Conservation (phyloP, 345 rosid genomes). For the Gossypium arboreum region DNA sequence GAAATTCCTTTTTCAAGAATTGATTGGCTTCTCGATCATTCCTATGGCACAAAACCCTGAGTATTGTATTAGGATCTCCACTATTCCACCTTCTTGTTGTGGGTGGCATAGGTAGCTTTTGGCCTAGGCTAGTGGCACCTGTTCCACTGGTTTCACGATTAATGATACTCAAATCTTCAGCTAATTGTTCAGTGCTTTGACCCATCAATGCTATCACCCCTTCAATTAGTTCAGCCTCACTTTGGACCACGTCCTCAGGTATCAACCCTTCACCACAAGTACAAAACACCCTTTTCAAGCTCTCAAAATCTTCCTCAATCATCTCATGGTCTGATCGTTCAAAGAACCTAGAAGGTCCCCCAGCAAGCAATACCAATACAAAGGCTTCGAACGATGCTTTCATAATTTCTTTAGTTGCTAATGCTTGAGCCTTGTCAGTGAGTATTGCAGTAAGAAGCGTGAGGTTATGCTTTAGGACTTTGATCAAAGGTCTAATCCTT, state of each 20-base stretch:
- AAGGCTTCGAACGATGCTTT: slow-evolving; percentile 72
- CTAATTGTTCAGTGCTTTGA: slow-evolving; percentile 64
- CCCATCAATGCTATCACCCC: slow-evolving; percentile 74
- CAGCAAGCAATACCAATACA: slow-evolving; percentile 84
- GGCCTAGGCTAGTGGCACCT: slow-evolving; percentile 41
- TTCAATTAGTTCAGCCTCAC: slow-evolving; percentile 69
- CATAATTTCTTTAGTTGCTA: slow-evolving; percentile 77
- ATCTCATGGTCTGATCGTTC: slow-evolving; percentile 47
- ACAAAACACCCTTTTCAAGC: slow-evolving; percentile 59
- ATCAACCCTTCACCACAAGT: slow-evolving; percentile 77
- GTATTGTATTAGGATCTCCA: slow-evolving; percentile 76
- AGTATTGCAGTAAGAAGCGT: slow-evolving; percentile 68
- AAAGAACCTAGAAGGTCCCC: slow-evolving; percentile 58
- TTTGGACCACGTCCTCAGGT: slow-evolving; percentile 53
- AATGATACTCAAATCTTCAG: slow-evolving; percentile 70
- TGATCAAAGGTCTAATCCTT: slow-evolving; percentile 57
- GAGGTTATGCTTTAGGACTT: slow-evolving; percentile 68
- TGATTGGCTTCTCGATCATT: slow-evolving; percentile 62
- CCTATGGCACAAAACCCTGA: slow-evolving; percentile 76
- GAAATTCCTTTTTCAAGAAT: slow-evolving; percentile 69
- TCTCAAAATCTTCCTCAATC: slow-evolving; percentile 67
- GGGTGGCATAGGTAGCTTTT: slow-evolving; percentile 74
- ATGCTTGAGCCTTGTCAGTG: slow-evolving; percentile 61
- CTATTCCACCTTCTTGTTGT: slow-evolving; percentile 74
- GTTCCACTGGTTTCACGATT: slow-evolving; percentile 53